Evolutionary conservation across 768 basidiomycete species (phyloP), one percentile per base, ranked within the genome.

Genomic region (Kockovaella imperatae): DNA sequence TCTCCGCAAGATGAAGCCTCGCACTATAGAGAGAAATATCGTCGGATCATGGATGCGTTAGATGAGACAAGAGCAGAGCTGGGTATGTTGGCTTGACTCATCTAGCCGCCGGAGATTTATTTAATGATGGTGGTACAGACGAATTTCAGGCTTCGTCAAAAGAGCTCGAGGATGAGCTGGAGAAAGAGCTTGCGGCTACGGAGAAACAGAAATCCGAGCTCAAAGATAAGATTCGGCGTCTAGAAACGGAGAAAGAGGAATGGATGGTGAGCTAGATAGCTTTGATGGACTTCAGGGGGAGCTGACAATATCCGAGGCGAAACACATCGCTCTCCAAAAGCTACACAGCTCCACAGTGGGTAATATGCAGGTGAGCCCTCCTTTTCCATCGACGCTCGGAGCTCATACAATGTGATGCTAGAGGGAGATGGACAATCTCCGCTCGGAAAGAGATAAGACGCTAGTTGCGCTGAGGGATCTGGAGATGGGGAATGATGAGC

Each of bases 341-440:
- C 54, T 70, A 28, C 86, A 96, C 68, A 93, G 95, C 64, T 86
- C 86, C 15, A 87, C 87, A 0, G 84, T 84, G 4, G 81, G 84
- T 1, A 88, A 88, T 45, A 79, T 99, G 54, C 93, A 97, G 71
- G 83, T 86, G 49, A 87, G 96, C 83, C 54, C 83, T 84, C n/a
- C 64, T 75, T 76, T 42, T 71, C 7, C 8, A 21, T 14, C 24
- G 36, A 20, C 10, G 79, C 52, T 85, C 85, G 71, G 74, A 84
- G 18, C 82, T 84, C 64, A 73, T 89, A 35, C 32, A 3, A 3
- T 8, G 47, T 10, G 21, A 15, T 80, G 86, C 18, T 87, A 96
- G 69, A 76, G 95, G 25, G 93, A 97, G 73, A 85, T 97, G 81
- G 93, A 93, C 39, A 96, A 95, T 63, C 56, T 71, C 4, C 57